Percentiles rank a stretch among this genome's conserved stretches.
Conservation (phyloP, 139 green algal species). For the Closterium sp. region DNA sequence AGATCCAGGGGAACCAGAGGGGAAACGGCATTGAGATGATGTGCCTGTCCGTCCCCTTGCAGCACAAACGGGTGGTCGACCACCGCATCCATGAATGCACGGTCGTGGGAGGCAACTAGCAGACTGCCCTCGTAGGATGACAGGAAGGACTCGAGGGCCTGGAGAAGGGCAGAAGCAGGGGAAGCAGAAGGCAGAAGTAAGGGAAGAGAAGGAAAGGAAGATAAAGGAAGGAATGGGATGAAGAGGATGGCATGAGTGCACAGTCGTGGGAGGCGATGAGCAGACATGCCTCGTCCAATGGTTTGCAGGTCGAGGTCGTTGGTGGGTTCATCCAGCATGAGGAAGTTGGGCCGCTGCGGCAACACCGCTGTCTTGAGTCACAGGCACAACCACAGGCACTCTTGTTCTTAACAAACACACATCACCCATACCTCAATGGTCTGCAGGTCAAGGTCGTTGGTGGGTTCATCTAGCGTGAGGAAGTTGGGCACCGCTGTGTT, state of each 20-base stretch:
- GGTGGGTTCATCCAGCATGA: not conserved
- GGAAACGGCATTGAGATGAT: no score
- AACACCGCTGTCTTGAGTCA: not conserved
- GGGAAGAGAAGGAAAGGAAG: no score
- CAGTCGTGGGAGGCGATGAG: conserved; percentile 75
- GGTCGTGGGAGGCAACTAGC: conserved; percentile 74
- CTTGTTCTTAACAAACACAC: no score
- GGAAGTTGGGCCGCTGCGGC: not conserved
- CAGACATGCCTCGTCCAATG: conserved; percentile 39
- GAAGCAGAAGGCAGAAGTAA: no score
- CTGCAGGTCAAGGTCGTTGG: conserved; percentile 76
- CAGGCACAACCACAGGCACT: not conserved
- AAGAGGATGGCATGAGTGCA: conserved; percentile 68
- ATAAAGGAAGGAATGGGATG: no score
- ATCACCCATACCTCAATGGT: conserved; percentile 71
- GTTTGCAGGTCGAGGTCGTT: no score
- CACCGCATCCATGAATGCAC: conserved; percentile 74
- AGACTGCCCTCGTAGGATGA: conserved; percentile 45
- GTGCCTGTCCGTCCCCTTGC: conserved; percentile 64
- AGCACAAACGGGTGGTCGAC: conserved; percentile 70
- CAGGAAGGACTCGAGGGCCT: not conserved
- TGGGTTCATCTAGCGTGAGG: conserved; percentile 64
- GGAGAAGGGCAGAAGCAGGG: no score
- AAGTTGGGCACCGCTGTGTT: conserved; percentile 70
- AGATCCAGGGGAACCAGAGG: no score